phyloP scores from a whole-genome alignment of 1,284 basidiomycete species.

The Pisolithus thermaeus region DNA sequence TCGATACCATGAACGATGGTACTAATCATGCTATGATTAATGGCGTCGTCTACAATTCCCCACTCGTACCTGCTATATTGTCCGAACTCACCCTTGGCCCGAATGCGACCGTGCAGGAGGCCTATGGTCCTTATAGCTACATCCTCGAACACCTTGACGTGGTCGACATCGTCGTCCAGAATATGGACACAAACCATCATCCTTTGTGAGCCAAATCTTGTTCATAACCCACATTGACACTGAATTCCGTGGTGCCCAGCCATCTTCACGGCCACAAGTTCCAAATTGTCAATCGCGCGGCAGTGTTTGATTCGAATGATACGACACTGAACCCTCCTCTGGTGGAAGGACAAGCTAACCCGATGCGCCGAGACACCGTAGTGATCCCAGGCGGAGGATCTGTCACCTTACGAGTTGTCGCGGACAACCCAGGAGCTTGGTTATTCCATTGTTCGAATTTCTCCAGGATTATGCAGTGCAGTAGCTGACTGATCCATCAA shows the following conservation, averaged over 20 bases:
- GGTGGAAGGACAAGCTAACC: constrained; percentile 73
- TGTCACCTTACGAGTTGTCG: constrained; percentile 62
- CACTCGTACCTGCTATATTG: constrained; percentile 69
- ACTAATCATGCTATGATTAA: constrained; percentile 77
- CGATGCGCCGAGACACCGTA: constrained; percentile 79
- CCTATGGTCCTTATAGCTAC: constrained; percentile 79
- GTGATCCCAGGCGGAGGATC: constrained; percentile 56
- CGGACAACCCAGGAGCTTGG: constrained; percentile 85
- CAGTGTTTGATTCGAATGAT: constrained; percentile 75
- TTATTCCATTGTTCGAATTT: constrained; percentile 63
- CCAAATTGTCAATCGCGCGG: constrained; percentile 69
- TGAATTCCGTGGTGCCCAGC: constrained; percentile 33
- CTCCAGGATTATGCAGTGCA: neutral
- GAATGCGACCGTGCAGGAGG: constrained; percentile 60
- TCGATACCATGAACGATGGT: constrained; percentile 74
- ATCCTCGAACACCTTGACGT: constrained; percentile 72
- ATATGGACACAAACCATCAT: constrained; percentile 72
- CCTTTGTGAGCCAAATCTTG: constrained; percentile 60
- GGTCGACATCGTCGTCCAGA: constrained; percentile 78
- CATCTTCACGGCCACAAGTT: constrained; percentile 81
- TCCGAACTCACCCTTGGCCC: constrained; percentile 71
- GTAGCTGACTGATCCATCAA: neutral
- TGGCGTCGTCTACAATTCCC: constrained; percentile 62
- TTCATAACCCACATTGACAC: neutral
- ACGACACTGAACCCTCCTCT: constrained; percentile 76